A percentile compares a stretch with the other conserved stretches of the same genome.
Conservation (phyloP, 768 basidiomycete genomes). For the Tricholoma matsutake region DNA sequence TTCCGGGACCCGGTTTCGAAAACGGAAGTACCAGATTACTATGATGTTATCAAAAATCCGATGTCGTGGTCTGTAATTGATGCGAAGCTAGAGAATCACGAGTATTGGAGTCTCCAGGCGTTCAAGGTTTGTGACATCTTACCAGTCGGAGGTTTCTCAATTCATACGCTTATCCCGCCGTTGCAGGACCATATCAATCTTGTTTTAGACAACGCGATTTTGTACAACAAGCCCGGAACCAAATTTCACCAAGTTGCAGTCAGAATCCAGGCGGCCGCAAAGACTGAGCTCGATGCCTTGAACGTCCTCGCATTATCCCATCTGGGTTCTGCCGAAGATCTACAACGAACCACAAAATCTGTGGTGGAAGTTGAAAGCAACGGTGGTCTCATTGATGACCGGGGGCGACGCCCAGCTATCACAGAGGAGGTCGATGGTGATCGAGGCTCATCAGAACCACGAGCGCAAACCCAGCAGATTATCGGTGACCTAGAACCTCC, state of each 20-base stretch:
- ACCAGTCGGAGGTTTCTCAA: not conserved
- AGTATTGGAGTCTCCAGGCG: conserved; percentile 73
- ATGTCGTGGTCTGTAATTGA: conserved; percentile 90
- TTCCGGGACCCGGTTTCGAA: conserved; percentile 85
- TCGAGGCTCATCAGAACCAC: conserved; percentile 3
- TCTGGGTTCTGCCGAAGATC: not conserved
- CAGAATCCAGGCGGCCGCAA: conserved; percentile 46
- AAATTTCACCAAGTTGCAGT: conserved; percentile 66
- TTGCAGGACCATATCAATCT: conserved; percentile 75
- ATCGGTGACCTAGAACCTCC: conserved; percentile 79
- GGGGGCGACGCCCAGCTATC: not conserved
- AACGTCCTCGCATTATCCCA: conserved; percentile 23
- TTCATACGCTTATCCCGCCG: not conserved
- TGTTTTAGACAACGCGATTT: conserved; percentile 80
- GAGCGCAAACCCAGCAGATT: not conserved
- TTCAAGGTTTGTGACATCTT: conserved; percentile 56
- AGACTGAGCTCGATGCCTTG: conserved; percentile 42
- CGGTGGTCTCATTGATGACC: not conserved
- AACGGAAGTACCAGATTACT: conserved; percentile 85
- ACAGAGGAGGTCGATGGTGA: not conserved
- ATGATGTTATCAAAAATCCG: conserved; percentile 77
- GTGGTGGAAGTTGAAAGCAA: not conserved
- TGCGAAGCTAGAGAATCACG: conserved; percentile 72
- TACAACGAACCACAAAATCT: not conserved
- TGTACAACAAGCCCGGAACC: conserved; percentile 81